Evolutionary conservation across 164 flowering plant species (phyloP).

Genomic region (Macadamia tetraphylla): DNA sequence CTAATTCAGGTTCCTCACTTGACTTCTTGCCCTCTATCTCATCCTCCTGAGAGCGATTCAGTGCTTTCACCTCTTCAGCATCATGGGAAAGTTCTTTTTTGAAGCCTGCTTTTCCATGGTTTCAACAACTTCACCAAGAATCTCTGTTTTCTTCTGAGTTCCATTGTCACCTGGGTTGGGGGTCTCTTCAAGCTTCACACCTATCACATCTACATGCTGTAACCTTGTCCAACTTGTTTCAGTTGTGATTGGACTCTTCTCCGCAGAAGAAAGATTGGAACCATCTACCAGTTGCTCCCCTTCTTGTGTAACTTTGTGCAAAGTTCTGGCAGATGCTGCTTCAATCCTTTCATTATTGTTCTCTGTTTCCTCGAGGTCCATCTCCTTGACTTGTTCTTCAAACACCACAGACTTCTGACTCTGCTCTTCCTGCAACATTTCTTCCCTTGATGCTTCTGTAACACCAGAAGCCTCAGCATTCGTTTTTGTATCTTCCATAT

Average conservation of each 20-base stretch:
- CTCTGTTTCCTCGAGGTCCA: conserved; percentile 6
- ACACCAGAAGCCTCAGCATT: background rate
- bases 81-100: conserved; percentile 1
- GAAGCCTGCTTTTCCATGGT: conserved; percentile 10
- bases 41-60: background rate
- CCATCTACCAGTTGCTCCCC: background rate
- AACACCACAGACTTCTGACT: background rate
- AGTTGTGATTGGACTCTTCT: background rate
- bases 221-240: conserved; percentile 5
- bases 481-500: background rate
- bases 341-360: background rate
- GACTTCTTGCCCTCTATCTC: too few species aligned
- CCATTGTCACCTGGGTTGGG: conserved; percentile 5
- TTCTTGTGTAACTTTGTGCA: background rate
- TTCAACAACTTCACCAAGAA: background rate
- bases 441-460: background rate
- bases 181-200: conserved; percentile 11
- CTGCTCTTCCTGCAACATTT: background rate
- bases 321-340: too few species aligned
- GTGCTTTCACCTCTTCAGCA: too few species aligned
- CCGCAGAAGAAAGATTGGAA: background rate
- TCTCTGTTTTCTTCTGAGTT: background rate
- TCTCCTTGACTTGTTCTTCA: background rate
- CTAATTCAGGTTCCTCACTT: background rate
- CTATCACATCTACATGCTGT: conserved; percentile 5